phyloP scores from a whole-genome alignment of 192 early-diverging fungal genomes.

The Rhizoclosmatium globosum region DNA sequence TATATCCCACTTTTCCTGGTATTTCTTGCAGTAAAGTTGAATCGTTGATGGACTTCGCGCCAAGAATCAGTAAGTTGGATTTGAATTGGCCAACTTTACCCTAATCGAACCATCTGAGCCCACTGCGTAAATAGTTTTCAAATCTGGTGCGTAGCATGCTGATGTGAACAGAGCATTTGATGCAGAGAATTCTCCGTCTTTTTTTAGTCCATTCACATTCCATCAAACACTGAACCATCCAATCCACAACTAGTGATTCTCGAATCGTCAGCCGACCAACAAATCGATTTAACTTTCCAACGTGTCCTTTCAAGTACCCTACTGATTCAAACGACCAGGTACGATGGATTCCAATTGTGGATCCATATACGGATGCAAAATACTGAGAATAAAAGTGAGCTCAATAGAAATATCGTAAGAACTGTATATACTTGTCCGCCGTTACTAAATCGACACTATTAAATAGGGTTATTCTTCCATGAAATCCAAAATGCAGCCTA shows the following conservation, averaged over 20 bases:
- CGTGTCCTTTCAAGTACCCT: conserved; percentile 55
- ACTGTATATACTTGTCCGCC: conserved; percentile 52
- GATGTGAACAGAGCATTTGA: conserved; percentile 38
- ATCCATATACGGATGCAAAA: conserved; percentile 63
- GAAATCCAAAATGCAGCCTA: conserved; percentile 17
- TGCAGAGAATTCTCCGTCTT: conserved; percentile 41
- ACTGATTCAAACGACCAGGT: conserved; percentile 64
- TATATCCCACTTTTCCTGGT: conserved; percentile 35
- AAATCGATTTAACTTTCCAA: conserved; percentile 58
- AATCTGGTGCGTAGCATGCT: conserved; percentile 45
- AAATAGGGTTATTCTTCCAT: conserved; percentile 3
- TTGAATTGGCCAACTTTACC: conserved; percentile 12
- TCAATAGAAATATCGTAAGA: conserved; percentile 16
- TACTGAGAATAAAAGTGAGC: conserved; percentile 45
- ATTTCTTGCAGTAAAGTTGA: conserved; percentile 42
- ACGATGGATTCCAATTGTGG: conserved; percentile 55
- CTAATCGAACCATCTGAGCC: conserved; percentile 46
- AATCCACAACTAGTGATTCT: conserved; percentile 54
- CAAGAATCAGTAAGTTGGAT: neutral
- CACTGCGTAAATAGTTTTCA: conserved; percentile 52
- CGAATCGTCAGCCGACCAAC: conserved; percentile 65
- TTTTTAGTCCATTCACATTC: conserved; percentile 48
- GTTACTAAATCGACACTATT: conserved; percentile 62
- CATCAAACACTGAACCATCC: conserved; percentile 63
- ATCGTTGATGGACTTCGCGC: conserved; percentile 46